Base-by-base conservation (phyloP, 441 rosid genomes). In the Biscutella laevigata region DNA sequence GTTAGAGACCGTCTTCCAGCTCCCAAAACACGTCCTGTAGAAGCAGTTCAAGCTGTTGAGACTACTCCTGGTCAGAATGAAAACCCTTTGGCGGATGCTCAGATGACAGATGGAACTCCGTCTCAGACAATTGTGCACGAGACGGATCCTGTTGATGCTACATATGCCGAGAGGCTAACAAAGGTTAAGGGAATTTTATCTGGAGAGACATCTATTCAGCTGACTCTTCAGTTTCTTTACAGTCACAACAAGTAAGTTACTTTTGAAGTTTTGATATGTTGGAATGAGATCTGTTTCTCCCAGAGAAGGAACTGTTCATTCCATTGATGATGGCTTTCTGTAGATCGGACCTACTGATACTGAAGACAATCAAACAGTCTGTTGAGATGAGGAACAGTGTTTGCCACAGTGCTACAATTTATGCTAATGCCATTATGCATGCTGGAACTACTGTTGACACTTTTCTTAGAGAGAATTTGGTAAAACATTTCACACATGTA, bases 361-460 rank as follows among this genome's bases (percentile, higher is more conserved):
- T 86, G 66, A 88, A 92, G 81, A 86, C 92, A 33, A 86, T 92
- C 46, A 88, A 92, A 72, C 98, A 92, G 77, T 92, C 95, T 33
- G 88, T 92, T 30, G 96, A 92, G 73, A 83, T 92, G 89, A 77
- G 98, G 61, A 88, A 92, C 64, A 88, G 98, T 62, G 95, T 92
- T 33, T 92, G 96, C 59, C 98, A 92, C 55, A 88, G 96, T 63
- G 98, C 96, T 19, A 92, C 96, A 53, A 92, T 92, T 53, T 86
- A 85, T 68, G 89, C 98, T 34, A 86, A 92, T 77, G 98, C 98
- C 11, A 78, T 92, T 44, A 92, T 92, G 96, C 98, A 88, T 74
- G 98, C 98, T 74, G 96, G 98, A 53, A 92, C 98, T 33, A 92
- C 98, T 16, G 95, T 88, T 52, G 95, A 92, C 66, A 86, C 96